phyloP scores from a whole-genome alignment of 768 basidiomycete species.

The Dioszegia hungarica region DNA sequence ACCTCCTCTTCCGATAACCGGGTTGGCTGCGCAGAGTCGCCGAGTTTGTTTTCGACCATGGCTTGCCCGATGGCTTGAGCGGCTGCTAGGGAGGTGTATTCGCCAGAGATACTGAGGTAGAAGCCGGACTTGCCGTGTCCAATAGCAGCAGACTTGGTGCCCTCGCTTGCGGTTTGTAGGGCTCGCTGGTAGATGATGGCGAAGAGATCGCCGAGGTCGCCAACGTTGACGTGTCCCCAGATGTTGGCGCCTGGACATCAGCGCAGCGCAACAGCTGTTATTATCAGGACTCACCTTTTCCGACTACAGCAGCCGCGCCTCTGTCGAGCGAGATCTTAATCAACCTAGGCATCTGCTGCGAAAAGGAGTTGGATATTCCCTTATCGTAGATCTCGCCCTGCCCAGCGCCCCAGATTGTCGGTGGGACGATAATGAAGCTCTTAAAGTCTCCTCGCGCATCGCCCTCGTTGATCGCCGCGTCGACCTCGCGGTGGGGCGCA shows the following conservation, averaged over 20 bases:
- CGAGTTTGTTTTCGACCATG: slow-evolving; percentile 23
- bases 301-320: slow-evolving; percentile 39
- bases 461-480: slow-evolving; percentile 37
- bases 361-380: slow-evolving; percentile 38
- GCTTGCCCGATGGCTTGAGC: slow-evolving; percentile 34
- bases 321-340: slow-evolving; percentile 36
- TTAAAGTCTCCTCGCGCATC: slow-evolving; percentile 31
- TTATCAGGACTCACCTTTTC: slow-evolving; percentile 30
- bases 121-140: slow-evolving; percentile 45
- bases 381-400: slow-evolving; percentile 29
- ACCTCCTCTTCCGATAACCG: slow-evolving; percentile 37
- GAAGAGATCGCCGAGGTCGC: slow-evolving; percentile 38
- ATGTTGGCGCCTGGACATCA: slow-evolving; percentile 26
- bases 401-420: slow-evolving; percentile 43
- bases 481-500: slow-evolving; percentile 40
- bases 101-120: slow-evolving; percentile 42
- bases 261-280: background rate
- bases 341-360: slow-evolving; percentile 38
- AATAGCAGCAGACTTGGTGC: slow-evolving; percentile 15
- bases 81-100: slow-evolving; percentile 31
- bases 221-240: slow-evolving; percentile 41
- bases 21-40: slow-evolving; percentile 22
- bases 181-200: slow-evolving; percentile 30
- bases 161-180: too few species aligned
- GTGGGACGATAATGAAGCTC: slow-evolving; percentile 42